Base-by-base conservation (phyloP, 768 basidiomycete species). In the Piloderma croceum region DNA sequence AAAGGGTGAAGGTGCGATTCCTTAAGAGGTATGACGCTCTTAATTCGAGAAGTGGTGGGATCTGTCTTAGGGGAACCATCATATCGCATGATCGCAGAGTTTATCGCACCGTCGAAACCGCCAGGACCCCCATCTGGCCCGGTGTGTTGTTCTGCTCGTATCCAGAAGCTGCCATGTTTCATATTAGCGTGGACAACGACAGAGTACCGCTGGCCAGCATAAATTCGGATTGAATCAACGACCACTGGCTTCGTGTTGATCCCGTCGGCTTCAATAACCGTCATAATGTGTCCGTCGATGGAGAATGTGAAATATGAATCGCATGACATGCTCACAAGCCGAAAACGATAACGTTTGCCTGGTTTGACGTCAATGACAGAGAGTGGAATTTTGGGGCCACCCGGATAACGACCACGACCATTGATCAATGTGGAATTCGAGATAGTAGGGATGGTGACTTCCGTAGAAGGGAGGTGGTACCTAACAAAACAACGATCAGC, bases 311-410 rank as follows among this genome's bases (percentile, higher is more conserved):
- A 69, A 24, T 57, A 59, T 9, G 64, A 63, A 24, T 68, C 60
- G 50, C 80, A 81, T 17, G 77, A 72, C 7, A 70, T 64, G 9
- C 65, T 60, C 22, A 81, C 45, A 2, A 82, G 25, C 3, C 79
- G 69, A 57, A 81, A 73, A 12, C 79, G 70, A 46, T 79, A 80
- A 4, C 74, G 63, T 32, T 53, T 56, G 10, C 66, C 64, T 0
- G 38, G 43, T 4, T 51, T 33, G 18, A 81, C 74, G 24, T 61
- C 60, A 42, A 80, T 56, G 3, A 77, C 64, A 0, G 77, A 48
- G 20, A 78, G 60, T 2, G 61, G 50, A 3, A 58, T 49, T 2
- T 42, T 20, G 5, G 74, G 69, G 4, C 74, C 74, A 6, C 47
- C 48, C 2, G 65, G 65, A 31, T 53, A 67, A 29, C 76, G 70